Percentiles rank a stretch among this genome's conserved stretches.
Conservation (phyloP, 1,284 basidiomycete species). For the Microbotryomycetes sp. region DNA sequence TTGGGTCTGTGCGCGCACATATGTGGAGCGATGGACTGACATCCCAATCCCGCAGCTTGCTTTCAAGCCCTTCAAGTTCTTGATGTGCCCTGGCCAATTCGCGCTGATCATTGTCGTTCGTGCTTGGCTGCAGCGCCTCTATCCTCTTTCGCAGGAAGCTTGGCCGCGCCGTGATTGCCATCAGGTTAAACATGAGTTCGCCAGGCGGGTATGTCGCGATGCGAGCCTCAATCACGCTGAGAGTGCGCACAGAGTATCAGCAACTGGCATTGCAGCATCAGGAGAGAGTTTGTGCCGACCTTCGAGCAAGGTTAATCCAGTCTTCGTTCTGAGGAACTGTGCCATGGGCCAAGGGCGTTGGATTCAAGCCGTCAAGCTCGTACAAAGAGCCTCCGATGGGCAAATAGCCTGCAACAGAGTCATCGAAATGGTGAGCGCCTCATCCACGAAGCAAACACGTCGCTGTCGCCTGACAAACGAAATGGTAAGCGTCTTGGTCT, state of each 20-base stretch:
- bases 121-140: too few relatives aligned
- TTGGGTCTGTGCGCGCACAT: not conserved
- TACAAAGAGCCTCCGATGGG: conserved; percentile 75
- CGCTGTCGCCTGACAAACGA: conserved; percentile 49
- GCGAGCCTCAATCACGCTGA: conserved; percentile 19
- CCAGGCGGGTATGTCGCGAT: conserved; percentile 46
- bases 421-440: not conserved
- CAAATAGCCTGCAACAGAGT: conserved; percentile 56
- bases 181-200: conserved; percentile 73
- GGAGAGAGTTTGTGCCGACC: conserved; percentile 50
- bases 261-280: not conserved
- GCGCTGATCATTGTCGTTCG: too few relatives aligned
- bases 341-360: conserved; percentile 70
- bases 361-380: conserved; percentile 82
- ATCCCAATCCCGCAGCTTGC: not conserved
- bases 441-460: too few relatives aligned
- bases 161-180: conserved; percentile 53
- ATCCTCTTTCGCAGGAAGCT: not conserved
- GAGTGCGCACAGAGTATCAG: conserved; percentile 5
- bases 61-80: not conserved
- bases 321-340: conserved; percentile 50
- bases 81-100: too few relatives aligned
- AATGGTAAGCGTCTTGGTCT: conserved; percentile 74
- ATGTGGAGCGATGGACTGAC: not conserved
- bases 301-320: conserved; percentile 60